Percentiles rank a stretch among this genome's conserved stretches.
These are phyloP conservation scores for Aspergillus sp. DNA, from an alignment of 2,329 filamentous ascomycete species.

Conservation along the genomic window DNA sequence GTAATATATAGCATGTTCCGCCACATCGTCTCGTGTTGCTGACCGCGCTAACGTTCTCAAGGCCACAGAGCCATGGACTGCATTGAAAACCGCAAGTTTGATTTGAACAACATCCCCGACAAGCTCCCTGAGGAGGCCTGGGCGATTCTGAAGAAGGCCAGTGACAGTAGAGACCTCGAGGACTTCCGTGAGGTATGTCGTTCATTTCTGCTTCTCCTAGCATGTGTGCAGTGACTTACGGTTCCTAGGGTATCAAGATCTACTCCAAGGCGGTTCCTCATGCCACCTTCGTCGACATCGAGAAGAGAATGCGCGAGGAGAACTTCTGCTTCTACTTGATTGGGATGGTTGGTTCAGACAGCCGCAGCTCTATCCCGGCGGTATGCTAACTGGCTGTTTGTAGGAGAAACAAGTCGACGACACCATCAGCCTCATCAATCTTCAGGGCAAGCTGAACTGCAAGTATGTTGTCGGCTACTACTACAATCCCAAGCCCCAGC, in stretches of 20 bases:
- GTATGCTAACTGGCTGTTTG: conserved; percentile 7
- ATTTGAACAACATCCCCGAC: conserved; percentile 46
- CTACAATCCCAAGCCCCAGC: conserved; percentile 46
- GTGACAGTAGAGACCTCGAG: conserved; percentile 49
- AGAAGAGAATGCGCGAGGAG: conserved; percentile 51
- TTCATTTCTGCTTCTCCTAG: background rate
- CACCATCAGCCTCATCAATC: conserved; percentile 51
- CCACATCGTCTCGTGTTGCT: background rate
- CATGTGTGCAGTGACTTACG: conserved; percentile 6
- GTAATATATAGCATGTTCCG: conserved; percentile 21
- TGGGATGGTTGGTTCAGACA: conserved; percentile 40
- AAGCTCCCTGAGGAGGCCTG: conserved; percentile 51
- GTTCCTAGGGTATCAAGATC: conserved; percentile 43
- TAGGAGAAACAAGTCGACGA: conserved; percentile 44
- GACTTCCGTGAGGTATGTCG: conserved; percentile 47
- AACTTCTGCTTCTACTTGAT: conserved; percentile 52
- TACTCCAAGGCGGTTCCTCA: conserved; percentile 50
- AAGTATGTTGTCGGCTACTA: conserved; percentile 53
- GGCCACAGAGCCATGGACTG: conserved; percentile 47
- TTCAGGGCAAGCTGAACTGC: conserved; percentile 53
- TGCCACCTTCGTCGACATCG: conserved; percentile 50
- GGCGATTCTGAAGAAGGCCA: conserved; percentile 49
- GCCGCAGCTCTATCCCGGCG: background rate
- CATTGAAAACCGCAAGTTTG: conserved; percentile 45
- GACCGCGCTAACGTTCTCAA: conserved; percentile 18